Evolutionary conservation across 495 filamentous ascomycete genomes (phyloP).

Genomic region (Penicillium antarcticum): DNA sequence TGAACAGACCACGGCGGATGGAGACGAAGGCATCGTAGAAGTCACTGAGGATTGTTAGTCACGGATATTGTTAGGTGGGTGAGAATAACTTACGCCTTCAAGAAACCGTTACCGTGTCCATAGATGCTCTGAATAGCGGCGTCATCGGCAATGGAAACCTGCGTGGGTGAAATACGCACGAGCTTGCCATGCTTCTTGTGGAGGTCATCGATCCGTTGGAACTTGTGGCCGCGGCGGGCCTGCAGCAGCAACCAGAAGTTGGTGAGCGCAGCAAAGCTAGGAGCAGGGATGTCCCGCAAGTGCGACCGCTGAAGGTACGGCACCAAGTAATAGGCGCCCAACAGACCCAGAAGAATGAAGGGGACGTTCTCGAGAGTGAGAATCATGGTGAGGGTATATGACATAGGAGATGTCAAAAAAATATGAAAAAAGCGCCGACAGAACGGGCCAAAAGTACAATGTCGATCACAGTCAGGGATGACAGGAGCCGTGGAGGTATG

Average conservation of each 20-base stretch:
- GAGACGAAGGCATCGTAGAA: slow-evolving; percentile 94
- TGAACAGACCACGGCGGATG: slow-evolving; percentile 84
- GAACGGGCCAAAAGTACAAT: background rate
- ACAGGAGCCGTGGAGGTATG: background rate
- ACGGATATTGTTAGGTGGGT: background rate
- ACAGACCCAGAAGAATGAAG: slow-evolving; percentile 51
- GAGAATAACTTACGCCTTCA: slow-evolving; percentile 58
- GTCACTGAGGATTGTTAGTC: slow-evolving; percentile 40
- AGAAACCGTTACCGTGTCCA: slow-evolving; percentile 68
- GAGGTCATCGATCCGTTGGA: slow-evolving; percentile 61
- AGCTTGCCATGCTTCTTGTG: slow-evolving; percentile 69
- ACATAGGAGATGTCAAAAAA: background rate
- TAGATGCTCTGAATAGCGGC: slow-evolving; percentile 56
- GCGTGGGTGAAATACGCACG: slow-evolving; percentile 57
- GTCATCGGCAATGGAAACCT: slow-evolving; percentile 59
- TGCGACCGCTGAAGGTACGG: slow-evolving; percentile 66
- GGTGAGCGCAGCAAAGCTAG: slow-evolving; percentile 64
- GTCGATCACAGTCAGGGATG: background rate
- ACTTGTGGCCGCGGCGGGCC: slow-evolving; percentile 64
- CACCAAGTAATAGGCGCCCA: slow-evolving; percentile 61
- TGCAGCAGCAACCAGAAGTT: slow-evolving; percentile 78
- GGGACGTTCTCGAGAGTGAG: slow-evolving; percentile 54
- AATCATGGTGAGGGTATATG: slow-evolving; percentile 24
- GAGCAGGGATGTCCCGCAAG: slow-evolving; percentile 64
- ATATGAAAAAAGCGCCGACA: background rate